phyloP scores from a whole-genome alignment of 2,329 filamentous ascomycete species.

The Colletotrichum navitas region DNA sequence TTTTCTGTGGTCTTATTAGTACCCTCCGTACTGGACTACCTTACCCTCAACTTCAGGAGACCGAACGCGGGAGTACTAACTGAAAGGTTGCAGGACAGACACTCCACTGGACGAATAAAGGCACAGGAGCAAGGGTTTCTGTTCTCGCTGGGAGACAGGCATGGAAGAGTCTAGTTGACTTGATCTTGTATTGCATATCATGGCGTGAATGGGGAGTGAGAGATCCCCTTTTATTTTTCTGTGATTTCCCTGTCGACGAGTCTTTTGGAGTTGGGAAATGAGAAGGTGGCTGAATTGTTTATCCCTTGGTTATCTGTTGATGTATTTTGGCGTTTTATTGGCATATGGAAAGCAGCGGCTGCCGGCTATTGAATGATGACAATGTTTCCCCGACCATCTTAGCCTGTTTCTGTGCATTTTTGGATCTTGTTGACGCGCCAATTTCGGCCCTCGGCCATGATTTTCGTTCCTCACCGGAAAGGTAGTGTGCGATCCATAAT shows the following conservation, averaged over 20 bases:
- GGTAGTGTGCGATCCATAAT: neutral
- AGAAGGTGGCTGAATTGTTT: neutral
- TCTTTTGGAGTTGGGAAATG: conserved; percentile 10
- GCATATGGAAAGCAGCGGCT: conserved; percentile 7
- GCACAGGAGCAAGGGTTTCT: neutral
- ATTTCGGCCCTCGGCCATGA: too few species aligned
- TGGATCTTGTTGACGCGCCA: neutral
- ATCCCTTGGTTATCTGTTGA: conserved; percentile 8
- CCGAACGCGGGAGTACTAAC: conserved; percentile 33
- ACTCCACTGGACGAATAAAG: neutral
- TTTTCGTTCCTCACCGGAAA: too few species aligned
- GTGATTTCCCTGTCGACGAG: neutral
- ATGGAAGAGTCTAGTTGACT: neutral
- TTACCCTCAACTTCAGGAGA: conserved; percentile 10
- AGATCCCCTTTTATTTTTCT: neutral
- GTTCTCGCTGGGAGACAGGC: neutral
- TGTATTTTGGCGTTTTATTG: conserved; percentile 21
- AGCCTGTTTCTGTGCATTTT: neutral
- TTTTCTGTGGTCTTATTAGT: neutral
- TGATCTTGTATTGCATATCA: conserved; percentile 14
- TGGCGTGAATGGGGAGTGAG: neutral
- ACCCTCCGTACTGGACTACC: neutral
- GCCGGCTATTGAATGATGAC: conserved; percentile 20
- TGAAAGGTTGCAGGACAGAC: conserved; percentile 6
- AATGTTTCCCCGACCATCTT: conserved; percentile 6